Base-by-base conservation (phyloP, 352 stramenopile species). In the Pseudoperonospora humuli region DNA sequence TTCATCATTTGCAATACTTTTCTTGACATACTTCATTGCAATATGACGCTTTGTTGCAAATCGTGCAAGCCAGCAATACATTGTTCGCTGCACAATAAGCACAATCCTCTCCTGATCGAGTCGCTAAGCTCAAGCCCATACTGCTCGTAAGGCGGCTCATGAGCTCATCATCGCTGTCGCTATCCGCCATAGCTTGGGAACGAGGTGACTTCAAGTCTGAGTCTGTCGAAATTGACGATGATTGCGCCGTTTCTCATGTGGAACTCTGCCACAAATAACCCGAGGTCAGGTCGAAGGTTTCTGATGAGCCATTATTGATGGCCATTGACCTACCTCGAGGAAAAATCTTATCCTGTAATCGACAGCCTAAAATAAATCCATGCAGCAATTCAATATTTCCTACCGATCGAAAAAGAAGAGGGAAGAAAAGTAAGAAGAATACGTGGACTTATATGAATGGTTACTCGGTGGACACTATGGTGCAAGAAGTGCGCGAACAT, bases 161-260 rank as follows among this genome's bases (percentile, higher is more conserved):
- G 52, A 93, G 74, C 60, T 93, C 80, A 45, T 93, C 80, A 45
- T 90, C 80, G 69, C 80, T 93, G 68, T 93, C 77, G 62, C 71
- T 93, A 59, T 93, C 76, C 21, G 44, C 50, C 71, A 84, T 84
- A 3, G 14, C 32, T 27, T 27, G 7, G 23, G 10, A 10, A 27
- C 8, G 9, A 8, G 15, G 29, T 7, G n/a, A 41, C 46, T 54
- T 65, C 9, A n/a, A 17, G 25, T 50, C 35, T 57, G 45, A 37
- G 38, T 14, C 34, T 38, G 13, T 37, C 9, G 11, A n/a, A 23
- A 20, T 37, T 36, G 33, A 33, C 17, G 8, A 26, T 7, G 7
- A 23, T 18, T 3, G 27, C 8, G 21, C 17, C 37, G 31, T 50
- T 57, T 49, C 43, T 56, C 45, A 56, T 29, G 15, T 60, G 48